Conservation (phyloP, 2,329 filamentous ascomycete genomes). For the Hysterium pulicare region DNA sequence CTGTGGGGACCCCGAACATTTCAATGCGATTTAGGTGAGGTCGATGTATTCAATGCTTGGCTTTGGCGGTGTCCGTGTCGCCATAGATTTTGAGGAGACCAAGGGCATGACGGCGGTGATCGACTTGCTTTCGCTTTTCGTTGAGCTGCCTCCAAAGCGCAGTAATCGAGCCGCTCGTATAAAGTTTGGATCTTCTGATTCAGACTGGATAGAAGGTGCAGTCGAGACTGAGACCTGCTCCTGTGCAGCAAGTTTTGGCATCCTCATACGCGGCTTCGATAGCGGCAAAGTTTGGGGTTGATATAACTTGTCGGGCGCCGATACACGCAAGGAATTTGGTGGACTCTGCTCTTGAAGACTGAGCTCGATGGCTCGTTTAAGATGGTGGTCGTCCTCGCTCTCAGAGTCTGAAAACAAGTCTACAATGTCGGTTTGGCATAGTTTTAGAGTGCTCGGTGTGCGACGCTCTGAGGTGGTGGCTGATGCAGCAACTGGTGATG, state of each 20-base stretch:
- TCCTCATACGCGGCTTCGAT: neutral
- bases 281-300: neutral
- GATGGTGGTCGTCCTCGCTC: conserved; percentile 1
- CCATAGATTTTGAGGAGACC: too few species aligned
- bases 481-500: neutral
- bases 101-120: too few species aligned
- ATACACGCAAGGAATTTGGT: too few species aligned
- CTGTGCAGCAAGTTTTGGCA: neutral
- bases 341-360: neutral
- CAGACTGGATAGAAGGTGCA: neutral
- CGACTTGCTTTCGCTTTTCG: too few species aligned
- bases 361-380: neutral
- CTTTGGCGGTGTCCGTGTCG: too few species aligned
- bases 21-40: too few species aligned
- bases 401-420: neutral
- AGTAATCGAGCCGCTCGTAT: neutral
- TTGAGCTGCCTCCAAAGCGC: too few species aligned
- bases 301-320: too few species aligned
- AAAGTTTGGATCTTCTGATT: neutral
- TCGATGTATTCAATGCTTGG: too few species aligned
- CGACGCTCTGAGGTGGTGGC: neutral
- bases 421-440: neutral
- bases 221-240: neutral
- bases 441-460: neutral
- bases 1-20: too few species aligned